Conservation (phyloP, 2,329 filamentous ascomycete genomes). For the Macrophomina pseudophaseolina region DNA sequence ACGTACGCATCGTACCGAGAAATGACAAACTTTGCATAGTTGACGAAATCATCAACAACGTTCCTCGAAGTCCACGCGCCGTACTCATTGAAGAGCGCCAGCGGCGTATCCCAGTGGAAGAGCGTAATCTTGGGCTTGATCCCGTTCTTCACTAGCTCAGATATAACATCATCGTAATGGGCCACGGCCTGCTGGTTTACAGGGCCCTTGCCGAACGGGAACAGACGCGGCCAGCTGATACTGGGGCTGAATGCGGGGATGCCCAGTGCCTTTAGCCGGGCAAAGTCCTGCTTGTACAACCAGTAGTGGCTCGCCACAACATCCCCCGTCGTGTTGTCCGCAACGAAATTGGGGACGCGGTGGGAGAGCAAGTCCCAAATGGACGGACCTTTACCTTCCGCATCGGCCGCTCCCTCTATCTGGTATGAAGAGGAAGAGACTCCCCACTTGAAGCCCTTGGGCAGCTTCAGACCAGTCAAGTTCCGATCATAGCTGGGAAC, state of each 20-base stretch:
- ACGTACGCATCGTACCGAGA: slow-evolving; percentile 47
- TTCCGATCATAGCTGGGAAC: slow-evolving; percentile 44
- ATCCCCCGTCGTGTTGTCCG: slow-evolving; percentile 49
- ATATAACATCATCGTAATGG: slow-evolving; percentile 49
- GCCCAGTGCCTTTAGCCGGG: slow-evolving; percentile 42
- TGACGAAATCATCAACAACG: slow-evolving; percentile 49
- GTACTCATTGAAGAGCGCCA: slow-evolving; percentile 49
- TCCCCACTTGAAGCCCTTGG: slow-evolving; percentile 50
- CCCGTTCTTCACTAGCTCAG: slow-evolving; percentile 41
- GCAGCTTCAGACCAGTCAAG: slow-evolving; percentile 45
- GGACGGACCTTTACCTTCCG: slow-evolving; percentile 50
- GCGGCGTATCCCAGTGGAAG: slow-evolving; percentile 52
- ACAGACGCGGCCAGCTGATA: slow-evolving; percentile 47
- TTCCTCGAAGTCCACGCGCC: slow-evolving; percentile 47
- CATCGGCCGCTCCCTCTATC: slow-evolving; percentile 51
- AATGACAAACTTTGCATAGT: slow-evolving; percentile 51
- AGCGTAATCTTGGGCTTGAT: slow-evolving; percentile 45
- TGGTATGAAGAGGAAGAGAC: slow-evolving; percentile 49
- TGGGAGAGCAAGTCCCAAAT: slow-evolving; percentile 54
- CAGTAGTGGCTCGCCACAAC: slow-evolving; percentile 50
- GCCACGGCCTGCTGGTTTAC: slow-evolving; percentile 43
- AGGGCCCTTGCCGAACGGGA: slow-evolving; percentile 45
- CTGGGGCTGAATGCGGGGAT: slow-evolving; percentile 42
- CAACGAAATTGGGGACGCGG: slow-evolving; percentile 46
- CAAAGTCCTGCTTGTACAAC: slow-evolving; percentile 51